Percentiles rank a stretch among this genome's conserved stretches.
Conservation (phyloP, 2,329 filamentous ascomycete genomes). For the Chrysosporium keratinophilum region DNA sequence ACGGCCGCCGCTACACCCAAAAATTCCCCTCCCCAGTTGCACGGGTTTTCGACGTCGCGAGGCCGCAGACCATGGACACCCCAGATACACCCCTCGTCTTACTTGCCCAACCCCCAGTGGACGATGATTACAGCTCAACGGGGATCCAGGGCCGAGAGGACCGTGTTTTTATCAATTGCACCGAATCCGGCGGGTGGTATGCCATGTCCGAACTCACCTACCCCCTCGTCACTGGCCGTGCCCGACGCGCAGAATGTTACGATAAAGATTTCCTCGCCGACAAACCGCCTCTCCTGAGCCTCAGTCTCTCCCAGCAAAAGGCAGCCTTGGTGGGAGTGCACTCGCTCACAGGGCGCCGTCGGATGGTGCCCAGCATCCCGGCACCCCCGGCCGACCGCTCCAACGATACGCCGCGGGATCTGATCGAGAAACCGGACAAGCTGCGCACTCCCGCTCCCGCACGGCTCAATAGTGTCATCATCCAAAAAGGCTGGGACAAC, state of each 20-base stretch:
- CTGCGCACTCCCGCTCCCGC: constrained; percentile 32
- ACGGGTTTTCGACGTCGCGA: constrained; percentile 77
- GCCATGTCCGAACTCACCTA: constrained; percentile 80
- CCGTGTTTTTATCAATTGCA: constrained; percentile 77
- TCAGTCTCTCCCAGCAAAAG: constrained; percentile 41
- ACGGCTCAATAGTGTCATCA: constrained; percentile 33
- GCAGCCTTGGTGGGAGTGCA: constrained; percentile 63
- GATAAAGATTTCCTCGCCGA: constrained; percentile 39
- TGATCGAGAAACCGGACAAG: constrained; percentile 28
- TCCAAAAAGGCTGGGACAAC: constrained; percentile 39
- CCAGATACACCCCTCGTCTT: constrained; percentile 68
- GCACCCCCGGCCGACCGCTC: constrained; percentile 28
- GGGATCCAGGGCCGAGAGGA: constrained; percentile 45
- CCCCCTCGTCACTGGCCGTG: constrained; percentile 68
- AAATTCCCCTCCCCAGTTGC: constrained; percentile 68
- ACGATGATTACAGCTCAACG: constrained; percentile 31
- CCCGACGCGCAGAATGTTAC: constrained; percentile 48
- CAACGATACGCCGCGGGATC: constrained; percentile 32
- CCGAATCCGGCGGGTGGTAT: constrained; percentile 81
- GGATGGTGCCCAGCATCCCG: constrained; percentile 38
- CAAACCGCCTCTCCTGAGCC: constrained; percentile 31
- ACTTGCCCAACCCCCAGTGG: constrained; percentile 66
- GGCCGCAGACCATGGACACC: constrained; percentile 56
- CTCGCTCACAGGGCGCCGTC: constrained; percentile 42
- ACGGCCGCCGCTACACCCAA: constrained; percentile 53